A percentile compares a stretch with the other conserved stretches of the same genome.
Conservation (phyloP, 2,329 filamentous ascomycete species). For the Cordyceps cicadae region DNA sequence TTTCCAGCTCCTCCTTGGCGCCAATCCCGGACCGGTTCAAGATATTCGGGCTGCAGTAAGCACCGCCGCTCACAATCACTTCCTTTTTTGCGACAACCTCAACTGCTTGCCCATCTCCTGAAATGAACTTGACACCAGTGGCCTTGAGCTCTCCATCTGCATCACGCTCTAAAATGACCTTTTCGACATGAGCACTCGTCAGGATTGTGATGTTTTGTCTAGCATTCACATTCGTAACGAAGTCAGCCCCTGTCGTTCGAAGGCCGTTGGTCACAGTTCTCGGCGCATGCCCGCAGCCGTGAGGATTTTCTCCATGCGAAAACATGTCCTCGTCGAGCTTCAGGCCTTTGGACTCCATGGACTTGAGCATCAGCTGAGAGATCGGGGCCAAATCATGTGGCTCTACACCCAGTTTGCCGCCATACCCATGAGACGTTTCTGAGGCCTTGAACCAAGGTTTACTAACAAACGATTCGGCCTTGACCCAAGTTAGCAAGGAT, state of each 20-base stretch:
- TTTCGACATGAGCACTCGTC: conserved; percentile 43
- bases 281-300: conserved; percentile 48
- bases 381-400: conserved; percentile 53
- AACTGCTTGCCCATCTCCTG: conserved; percentile 33
- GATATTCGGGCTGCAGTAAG: conserved; percentile 44
- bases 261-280: conserved; percentile 44
- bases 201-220: conserved; percentile 38
- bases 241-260: conserved; percentile 46
- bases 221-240: conserved; percentile 32
- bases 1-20: conserved; percentile 32
- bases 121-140: conserved; percentile 33
- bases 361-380: conserved; percentile 45
- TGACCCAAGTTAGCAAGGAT: background rate
- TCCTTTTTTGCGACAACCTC: conserved; percentile 30
- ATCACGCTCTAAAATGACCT: conserved; percentile 36
- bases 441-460: conserved; percentile 50
- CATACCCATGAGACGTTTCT: conserved; percentile 38
- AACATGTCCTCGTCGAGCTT: conserved; percentile 53
- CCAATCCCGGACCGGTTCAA: conserved; percentile 46
- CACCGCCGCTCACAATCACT: conserved; percentile 35
- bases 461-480: conserved; percentile 48
- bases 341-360: conserved; percentile 45
- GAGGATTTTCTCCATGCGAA: conserved; percentile 37
- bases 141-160: conserved; percentile 31
- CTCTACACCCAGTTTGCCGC: conserved; percentile 46